Conservation (phyloP, 2,329 filamentous ascomycete genomes). For the Penicillium rolfsii region DNA sequence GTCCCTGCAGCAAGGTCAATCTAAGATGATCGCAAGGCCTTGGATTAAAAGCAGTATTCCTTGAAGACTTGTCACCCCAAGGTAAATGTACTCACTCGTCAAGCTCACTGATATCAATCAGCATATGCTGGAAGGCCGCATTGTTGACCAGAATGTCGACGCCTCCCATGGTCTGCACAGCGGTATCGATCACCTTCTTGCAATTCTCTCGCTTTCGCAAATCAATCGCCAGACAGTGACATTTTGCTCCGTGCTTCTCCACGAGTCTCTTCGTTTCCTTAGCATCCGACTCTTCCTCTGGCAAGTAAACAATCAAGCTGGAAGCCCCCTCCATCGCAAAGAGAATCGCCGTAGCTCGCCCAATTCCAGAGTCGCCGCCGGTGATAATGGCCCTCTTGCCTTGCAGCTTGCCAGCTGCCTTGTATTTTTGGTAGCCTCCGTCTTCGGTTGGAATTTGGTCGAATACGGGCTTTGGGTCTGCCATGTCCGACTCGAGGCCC, state of each 20-base stretch:
- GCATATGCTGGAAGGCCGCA: conserved; percentile 74
- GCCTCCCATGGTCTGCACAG: conserved; percentile 65
- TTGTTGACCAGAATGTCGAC: conserved; percentile 73
- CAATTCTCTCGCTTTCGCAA: conserved; percentile 69
- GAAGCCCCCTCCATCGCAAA: conserved; percentile 82
- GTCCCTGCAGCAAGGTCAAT: conserved; percentile 55
- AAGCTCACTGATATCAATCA: conserved; percentile 70
- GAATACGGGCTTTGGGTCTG: conserved; percentile 61
- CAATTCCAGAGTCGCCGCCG: conserved; percentile 79
- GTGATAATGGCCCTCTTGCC: conserved; percentile 79
- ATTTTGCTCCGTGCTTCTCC: conserved; percentile 67
- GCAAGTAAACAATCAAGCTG: conserved; percentile 72
- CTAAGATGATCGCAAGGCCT: not conserved
- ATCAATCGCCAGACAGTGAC: conserved; percentile 66
- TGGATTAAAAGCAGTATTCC: not conserved
- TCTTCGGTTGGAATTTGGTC: conserved; percentile 69
- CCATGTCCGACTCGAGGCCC: conserved; percentile 60
- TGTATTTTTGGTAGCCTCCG: conserved; percentile 71
- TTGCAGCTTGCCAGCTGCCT: conserved; percentile 73
- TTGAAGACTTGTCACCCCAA: not conserved
- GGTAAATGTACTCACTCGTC: conserved; percentile 59
- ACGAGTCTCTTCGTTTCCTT: conserved; percentile 72
- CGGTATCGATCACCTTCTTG: conserved; percentile 68
- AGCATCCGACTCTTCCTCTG: conserved; percentile 75
- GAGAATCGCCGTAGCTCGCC: conserved; percentile 72